Evolutionary conservation across 768 basidiomycete genomes (phyloP).

Genomic region (Collybia sordida): DNA sequence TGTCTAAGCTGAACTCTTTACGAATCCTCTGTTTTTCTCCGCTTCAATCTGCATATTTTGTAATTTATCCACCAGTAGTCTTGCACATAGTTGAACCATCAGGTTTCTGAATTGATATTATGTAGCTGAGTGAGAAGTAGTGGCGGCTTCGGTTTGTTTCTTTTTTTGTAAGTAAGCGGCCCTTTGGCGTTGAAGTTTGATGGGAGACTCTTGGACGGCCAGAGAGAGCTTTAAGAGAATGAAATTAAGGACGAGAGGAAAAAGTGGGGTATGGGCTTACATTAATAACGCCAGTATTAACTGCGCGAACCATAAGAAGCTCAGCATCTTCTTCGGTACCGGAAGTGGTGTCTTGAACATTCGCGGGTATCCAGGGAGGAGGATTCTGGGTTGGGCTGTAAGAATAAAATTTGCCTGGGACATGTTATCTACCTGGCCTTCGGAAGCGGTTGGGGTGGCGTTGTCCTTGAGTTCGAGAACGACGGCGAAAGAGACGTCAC

Average conservation of each 20-base stretch:
- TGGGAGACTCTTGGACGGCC: slow-evolving; percentile 77
- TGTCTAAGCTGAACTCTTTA: slow-evolving; percentile 46
- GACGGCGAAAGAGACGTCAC: slow-evolving; percentile 78
- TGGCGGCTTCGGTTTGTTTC: slow-evolving; percentile 4
- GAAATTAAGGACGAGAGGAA: not conserved
- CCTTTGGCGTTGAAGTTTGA: slow-evolving; percentile 52
- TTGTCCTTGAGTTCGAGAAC: slow-evolving; percentile 79
- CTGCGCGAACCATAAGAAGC: slow-evolving; percentile 73
- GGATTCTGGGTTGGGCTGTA: slow-evolving; percentile 45
- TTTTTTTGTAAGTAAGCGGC: slow-evolving; percentile 12
- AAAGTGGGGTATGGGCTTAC: slow-evolving; percentile 35
- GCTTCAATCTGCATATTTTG: too few relatives aligned
- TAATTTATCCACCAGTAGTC: too few relatives aligned
- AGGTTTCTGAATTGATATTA: too few relatives aligned
- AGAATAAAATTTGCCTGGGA: not conserved
- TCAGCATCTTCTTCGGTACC: slow-evolving; percentile 67
- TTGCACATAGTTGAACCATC: too few relatives aligned
- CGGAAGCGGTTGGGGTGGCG: slow-evolving; percentile 46
- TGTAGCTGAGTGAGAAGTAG: not conserved
- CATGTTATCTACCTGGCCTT: slow-evolving; percentile 41
- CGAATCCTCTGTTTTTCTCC: too few relatives aligned
- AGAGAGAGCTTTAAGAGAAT: slow-evolving; percentile 56
- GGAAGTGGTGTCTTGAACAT: slow-evolving; percentile 64
- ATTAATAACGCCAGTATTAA: slow-evolving; percentile 83
- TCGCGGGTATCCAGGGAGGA: slow-evolving; percentile 80